Evolutionary conservation across 805 yeast genomes (phyloP), one percentile per base, ranked within the genome.

Genomic region (Yarrowia divulgata): DNA sequence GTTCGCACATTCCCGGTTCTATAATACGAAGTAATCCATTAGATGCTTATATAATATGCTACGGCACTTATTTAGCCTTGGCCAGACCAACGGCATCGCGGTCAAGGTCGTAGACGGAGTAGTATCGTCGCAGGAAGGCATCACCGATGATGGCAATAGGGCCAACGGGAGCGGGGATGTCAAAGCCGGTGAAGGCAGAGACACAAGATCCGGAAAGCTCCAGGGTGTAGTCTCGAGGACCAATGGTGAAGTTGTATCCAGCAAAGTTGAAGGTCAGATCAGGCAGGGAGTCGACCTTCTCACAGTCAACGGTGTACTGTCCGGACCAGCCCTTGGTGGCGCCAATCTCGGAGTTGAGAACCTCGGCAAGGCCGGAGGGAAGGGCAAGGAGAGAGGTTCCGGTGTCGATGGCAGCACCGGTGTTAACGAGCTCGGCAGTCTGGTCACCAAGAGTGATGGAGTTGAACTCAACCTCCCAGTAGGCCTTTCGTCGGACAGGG

Each of bases 401-500:
- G 70, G 99, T 95, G 81, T 95, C 99, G 78, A 95, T 93, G 71
- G 97, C 97, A 76, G 98, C 99, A 79, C 99, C 99, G 71, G 93
- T 88, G 76, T 82, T 83, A 74, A 85, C 86, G 76, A 95, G 87
- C 74, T 84, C 86, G 64, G 98, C 97, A 77, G 85, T 90, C 82
- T 95, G 97, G 74, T 90, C 90, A 76, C 99, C 99, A 72, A 95
- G 85, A 54, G 93, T 91, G 78, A 95, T 84, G 74, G 97, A 93
- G 75, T 92, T 92, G 74, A 95, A 90, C 74, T 89, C 87, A 71
- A 95, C 99, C 85, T 95, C 99, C 99, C 99, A 95, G 87, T 95
- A 95, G 42, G 98, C 99, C 88, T 93, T 93, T 86, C 99, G 91
- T 85, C 99, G 92, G 72, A 95, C 96, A 70, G 99, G 99, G 81